Conservation (phyloP, 2,329 filamentous ascomycete species). For the Blumeriella jaapii region DNA sequence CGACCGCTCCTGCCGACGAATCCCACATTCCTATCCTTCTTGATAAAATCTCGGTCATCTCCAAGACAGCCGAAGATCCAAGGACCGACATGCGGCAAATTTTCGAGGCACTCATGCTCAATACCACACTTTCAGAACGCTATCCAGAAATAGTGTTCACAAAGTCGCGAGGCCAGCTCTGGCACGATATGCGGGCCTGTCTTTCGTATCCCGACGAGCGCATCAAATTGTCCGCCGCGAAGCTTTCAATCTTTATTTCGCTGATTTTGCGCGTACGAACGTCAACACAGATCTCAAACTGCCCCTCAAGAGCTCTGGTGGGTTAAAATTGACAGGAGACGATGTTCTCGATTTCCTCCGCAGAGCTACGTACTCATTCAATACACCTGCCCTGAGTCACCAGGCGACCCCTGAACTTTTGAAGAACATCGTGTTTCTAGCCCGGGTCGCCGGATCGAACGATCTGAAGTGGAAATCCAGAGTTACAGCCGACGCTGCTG, state of each 20-base stretch:
- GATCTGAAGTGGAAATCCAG: conserved; percentile 35
- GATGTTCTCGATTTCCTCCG: conserved; percentile 51
- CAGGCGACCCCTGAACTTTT: conserved; percentile 67
- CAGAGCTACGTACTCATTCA: conserved; percentile 41
- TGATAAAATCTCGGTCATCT: conserved; percentile 43
- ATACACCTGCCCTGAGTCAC: conserved; percentile 54
- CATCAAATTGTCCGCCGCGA: conserved; percentile 67
- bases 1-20: conserved; percentile 51
- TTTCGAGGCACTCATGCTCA: conserved; percentile 59
- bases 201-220: conserved; percentile 61
- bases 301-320: conserved; percentile 57
- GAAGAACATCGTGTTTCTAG: conserved; percentile 75
- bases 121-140: conserved; percentile 54
- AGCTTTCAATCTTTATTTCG: conserved; percentile 68
- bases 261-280: conserved; percentile 60
- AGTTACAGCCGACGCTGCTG: conserved; percentile 31
- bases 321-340: conserved; percentile 52
- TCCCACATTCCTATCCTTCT: conserved; percentile 34
- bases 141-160: conserved; percentile 55
- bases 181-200: conserved; percentile 56
- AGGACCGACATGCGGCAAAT: conserved; percentile 59
- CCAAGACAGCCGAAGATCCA: conserved; percentile 40
- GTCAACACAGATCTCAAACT: conserved; percentile 41
- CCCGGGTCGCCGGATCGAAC: conserved; percentile 50
- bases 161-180: conserved; percentile 46